A percentile compares a stretch with the other conserved stretches of the same genome.
phyloP scores from a whole-genome alignment of 139 green algal genomes.

The Pleodorina starrii region DNA sequence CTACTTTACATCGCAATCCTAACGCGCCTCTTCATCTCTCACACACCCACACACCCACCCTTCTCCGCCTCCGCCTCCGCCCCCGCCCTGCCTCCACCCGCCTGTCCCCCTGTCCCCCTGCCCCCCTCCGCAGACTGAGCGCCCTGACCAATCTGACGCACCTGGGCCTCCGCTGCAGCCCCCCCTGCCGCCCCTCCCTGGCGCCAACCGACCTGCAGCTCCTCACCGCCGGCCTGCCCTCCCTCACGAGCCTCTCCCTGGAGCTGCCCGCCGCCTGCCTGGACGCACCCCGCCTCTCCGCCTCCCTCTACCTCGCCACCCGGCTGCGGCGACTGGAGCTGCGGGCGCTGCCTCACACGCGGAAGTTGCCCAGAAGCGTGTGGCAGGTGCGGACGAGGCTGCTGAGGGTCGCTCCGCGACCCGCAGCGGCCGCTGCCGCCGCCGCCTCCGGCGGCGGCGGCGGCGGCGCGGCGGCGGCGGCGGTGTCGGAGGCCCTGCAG shows the following conservation, averaged over 20 bases:
- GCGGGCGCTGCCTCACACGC: background rate
- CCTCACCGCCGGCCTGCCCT: background rate
- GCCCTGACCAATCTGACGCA: background rate
- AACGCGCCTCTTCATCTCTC: too few relatives aligned
- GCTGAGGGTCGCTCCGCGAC: background rate
- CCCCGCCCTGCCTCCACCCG: too few relatives aligned
- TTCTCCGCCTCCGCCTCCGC: too few relatives aligned
- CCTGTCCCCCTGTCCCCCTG: too few relatives aligned
- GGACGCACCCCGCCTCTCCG: background rate
- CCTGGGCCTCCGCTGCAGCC: background rate
- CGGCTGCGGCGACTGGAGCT: background rate
- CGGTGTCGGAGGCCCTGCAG: background rate
- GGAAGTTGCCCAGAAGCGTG: background rate
- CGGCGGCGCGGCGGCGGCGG: background rate
- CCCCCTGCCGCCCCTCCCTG: background rate
- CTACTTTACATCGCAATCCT: too few relatives aligned
- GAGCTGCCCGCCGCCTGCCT: conserved; percentile 9
- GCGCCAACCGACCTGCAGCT: background rate
- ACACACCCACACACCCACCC: too few relatives aligned
- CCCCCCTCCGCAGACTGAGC: background rate
- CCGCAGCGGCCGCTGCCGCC: background rate
- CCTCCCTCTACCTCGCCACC: background rate
- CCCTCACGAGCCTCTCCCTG: background rate
- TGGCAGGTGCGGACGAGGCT: conserved; percentile 7
- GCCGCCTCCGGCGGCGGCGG: background rate